Percentiles rank a stretch among this genome's conserved stretches.
Evolutionary conservation across 1,139 yeast species (phyloP).

Genomic region (Kodamaea sp.): DNA sequence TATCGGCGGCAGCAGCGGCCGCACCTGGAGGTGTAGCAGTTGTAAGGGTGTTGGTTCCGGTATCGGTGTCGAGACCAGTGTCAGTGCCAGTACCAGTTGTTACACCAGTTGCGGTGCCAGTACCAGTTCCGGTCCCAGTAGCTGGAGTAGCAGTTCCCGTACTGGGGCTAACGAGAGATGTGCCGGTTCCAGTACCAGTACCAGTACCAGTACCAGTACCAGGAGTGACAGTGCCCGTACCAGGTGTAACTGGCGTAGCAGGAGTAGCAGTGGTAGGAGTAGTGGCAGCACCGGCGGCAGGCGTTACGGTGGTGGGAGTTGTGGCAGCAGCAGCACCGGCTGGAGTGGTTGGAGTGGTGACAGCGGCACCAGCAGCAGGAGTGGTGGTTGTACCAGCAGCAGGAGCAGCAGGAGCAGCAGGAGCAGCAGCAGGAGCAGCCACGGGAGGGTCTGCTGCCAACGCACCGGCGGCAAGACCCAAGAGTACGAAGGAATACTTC

Average conservation of each 20-base stretch:
- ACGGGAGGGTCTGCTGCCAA: slow-evolving; percentile 13
- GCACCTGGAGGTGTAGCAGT: slow-evolving; percentile 9
- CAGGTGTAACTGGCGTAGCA: slow-evolving; percentile 10
- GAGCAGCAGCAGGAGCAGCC: slow-evolving; percentile 9
- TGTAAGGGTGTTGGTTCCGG: slow-evolving; percentile 8
- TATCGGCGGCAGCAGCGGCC: slow-evolving; percentile 9
- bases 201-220: slow-evolving; percentile 19
- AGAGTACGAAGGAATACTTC: slow-evolving; percentile 7
- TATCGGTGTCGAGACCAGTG: slow-evolving; percentile 17
- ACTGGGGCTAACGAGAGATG: slow-evolving; percentile 10
- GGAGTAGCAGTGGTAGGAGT: slow-evolving; percentile 12
- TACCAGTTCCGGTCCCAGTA: slow-evolving; percentile 6
- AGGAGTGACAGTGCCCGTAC: slow-evolving; percentile 12
- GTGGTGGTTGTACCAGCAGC: slow-evolving; percentile 11
- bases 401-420: slow-evolving; percentile 10
- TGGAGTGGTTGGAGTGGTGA: slow-evolving; percentile 14
- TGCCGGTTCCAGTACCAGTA: slow-evolving; percentile 7
- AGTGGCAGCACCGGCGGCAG: slow-evolving; percentile 26
- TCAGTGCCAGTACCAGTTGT: slow-evolving; percentile 20
- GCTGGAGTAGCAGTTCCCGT: slow-evolving; percentile 16
- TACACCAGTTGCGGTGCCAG: slow-evolving; percentile 9
- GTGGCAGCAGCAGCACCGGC: slow-evolving; percentile 37
- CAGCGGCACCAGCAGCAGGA: slow-evolving; percentile 10
- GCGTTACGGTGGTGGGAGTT: slow-evolving; percentile 37
- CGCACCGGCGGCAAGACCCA: slow-evolving; percentile 9